These are phyloP conservation scores for Coix lacrymajobi DNA, from an alignment of 176 grass and related monocot genomes.

Conservation along the genomic window DNA sequence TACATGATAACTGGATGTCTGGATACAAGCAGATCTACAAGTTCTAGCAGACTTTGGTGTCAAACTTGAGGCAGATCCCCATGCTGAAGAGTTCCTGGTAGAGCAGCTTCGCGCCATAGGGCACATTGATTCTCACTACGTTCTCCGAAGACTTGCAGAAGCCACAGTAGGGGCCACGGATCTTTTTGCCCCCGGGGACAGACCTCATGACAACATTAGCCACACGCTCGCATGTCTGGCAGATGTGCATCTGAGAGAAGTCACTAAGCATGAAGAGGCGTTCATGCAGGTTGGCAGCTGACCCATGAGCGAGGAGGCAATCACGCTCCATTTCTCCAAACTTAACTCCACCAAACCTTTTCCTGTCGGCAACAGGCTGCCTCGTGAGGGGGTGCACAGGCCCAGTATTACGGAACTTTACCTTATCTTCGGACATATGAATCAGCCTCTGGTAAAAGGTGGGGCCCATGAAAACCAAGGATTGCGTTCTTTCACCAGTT, in stretches of 20 bases:
- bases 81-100: constrained; percentile 96
- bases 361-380: constrained; percentile 77
- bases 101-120: constrained; percentile 82
- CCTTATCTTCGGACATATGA: constrained; percentile 96
- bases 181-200: constrained; percentile 48
- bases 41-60: constrained; percentile 66
- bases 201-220: constrained; percentile 72
- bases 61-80: constrained; percentile 91
- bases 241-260: constrained; percentile 80
- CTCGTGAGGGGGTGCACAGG: constrained; percentile 87
- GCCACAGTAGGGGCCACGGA: constrained; percentile 67
- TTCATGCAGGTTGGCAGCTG: constrained; percentile 85
- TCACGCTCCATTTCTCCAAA: constrained; percentile 97
- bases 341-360: constrained; percentile 88
- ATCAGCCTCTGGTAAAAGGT: constrained; percentile 90
- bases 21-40: neutral
- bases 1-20: constrained; percentile 2
- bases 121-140: constrained; percentile 66
- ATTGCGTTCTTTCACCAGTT: constrained; percentile 70
- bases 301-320: constrained; percentile 83
- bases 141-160: constrained; percentile 72
- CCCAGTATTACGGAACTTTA: constrained; percentile 92
- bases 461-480: constrained; percentile 81
- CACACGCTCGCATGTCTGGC: constrained; percentile 57
- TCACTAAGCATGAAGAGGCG: constrained; percentile 82